phyloP scores from a whole-genome alignment of 2,329 filamentous ascomycete species.

The Cladorrhinum sp. region DNA sequence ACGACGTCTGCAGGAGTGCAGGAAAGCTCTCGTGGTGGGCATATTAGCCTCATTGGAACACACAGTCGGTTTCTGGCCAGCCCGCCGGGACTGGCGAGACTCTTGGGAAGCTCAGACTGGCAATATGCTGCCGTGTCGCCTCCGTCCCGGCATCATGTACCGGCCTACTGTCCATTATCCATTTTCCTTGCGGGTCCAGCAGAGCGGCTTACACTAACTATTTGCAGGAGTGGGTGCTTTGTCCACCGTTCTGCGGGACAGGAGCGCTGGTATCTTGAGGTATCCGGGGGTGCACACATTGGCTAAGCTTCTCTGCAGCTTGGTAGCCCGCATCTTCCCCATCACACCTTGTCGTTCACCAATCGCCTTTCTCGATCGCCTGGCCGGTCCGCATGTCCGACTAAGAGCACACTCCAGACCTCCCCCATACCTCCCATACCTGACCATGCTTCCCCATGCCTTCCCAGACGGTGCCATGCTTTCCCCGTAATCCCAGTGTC shows the following conservation, averaged over 20 bases:
- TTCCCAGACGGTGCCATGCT: conserved; percentile 2
- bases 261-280: neutral
- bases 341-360: conserved; percentile 10
- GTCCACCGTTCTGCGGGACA: conserved; percentile 16
- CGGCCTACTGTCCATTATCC: neutral
- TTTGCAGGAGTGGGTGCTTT: conserved; percentile 25
- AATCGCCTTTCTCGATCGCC: conserved; percentile 13
- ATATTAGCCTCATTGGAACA: conserved; percentile 25
- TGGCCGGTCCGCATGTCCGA: conserved; percentile 27
- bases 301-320: conserved; percentile 27
- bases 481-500: conserved; percentile 17
- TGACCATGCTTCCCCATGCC: neutral
- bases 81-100: conserved; percentile 19
- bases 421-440: neutral
- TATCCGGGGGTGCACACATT: conserved; percentile 19
- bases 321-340: conserved; percentile 16
- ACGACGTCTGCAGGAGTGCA: neutral
- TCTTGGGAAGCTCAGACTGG: conserved; percentile 18
- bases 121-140: conserved; percentile 26
- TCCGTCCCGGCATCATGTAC: conserved; percentile 12
- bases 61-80: conserved; percentile 15
- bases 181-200: neutral
- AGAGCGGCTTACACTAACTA: conserved; percentile 8
- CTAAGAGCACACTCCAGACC: conserved; percentile 5
- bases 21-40: neutral